A percentile compares a stretch with the other conserved stretches of the same genome.
Evolutionary conservation across 1,284 basidiomycete species (phyloP).

Genomic region (Rhodotorula mucilaginosa): DNA sequence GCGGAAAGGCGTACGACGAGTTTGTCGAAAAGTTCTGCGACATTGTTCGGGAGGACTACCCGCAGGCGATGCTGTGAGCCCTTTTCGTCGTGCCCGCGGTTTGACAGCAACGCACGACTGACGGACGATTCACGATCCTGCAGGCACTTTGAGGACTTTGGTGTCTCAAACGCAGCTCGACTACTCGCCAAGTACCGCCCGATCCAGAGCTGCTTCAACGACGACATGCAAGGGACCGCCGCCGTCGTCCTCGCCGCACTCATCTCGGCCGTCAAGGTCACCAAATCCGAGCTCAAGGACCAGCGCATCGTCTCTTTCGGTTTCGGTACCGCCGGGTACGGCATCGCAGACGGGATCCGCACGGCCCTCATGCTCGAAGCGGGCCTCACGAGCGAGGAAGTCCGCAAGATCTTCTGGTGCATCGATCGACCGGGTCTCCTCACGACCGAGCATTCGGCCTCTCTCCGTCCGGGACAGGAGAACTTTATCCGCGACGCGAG

Average conservation of each 20-base stretch:
- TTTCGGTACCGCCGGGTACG: conserved; percentile 62
- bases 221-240: conserved; percentile 73
- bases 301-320: conserved; percentile 50
- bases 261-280: conserved; percentile 72
- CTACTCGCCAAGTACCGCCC: conserved; percentile 67
- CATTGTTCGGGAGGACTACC: conserved; percentile 55
- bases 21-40: conserved; percentile 66
- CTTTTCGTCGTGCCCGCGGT: neutral
- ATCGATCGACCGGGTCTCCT: conserved; percentile 52
- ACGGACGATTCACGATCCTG: neutral
- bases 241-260: conserved; percentile 77
- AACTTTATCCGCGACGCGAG: conserved; percentile 50
- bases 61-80: conserved; percentile 50
- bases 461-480: conserved; percentile 56
- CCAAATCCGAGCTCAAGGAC: conserved; percentile 60
- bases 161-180: conserved; percentile 59
- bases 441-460: conserved; percentile 52
- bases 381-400: conserved; percentile 58
- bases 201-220: conserved; percentile 59
- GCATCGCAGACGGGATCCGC: conserved; percentile 68
- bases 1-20: conserved; percentile 63
- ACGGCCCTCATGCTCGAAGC: conserved; percentile 62
- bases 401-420: conserved; percentile 65
- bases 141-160: conserved; percentile 76
- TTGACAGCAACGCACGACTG: neutral